Evolutionary conservation across 2,329 filamentous ascomycete genomes (phyloP).

Genomic region (Stagonosporopsis rhizophila): DNA sequence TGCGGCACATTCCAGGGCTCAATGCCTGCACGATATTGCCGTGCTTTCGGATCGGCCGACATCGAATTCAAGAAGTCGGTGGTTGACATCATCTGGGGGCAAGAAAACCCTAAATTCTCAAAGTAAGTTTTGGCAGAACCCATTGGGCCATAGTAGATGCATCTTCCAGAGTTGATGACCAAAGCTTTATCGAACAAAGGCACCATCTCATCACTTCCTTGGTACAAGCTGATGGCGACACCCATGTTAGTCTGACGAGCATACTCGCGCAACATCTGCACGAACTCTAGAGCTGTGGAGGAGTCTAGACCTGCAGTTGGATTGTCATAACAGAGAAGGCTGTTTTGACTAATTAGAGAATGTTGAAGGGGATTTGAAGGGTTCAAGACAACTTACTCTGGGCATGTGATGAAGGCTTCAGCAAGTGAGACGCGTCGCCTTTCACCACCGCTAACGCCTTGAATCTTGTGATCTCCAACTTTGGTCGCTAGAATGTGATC

Average conservation of each 20-base stretch:
- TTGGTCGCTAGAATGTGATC: slow-evolving; percentile 67
- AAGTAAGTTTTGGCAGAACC: slow-evolving; percentile 68
- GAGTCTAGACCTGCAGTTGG: slow-evolving; percentile 46
- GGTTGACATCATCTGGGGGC: slow-evolving; percentile 65
- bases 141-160: slow-evolving; percentile 75
- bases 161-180: slow-evolving; percentile 73
- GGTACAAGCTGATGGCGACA: slow-evolving; percentile 65
- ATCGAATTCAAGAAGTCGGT: slow-evolving; percentile 78
- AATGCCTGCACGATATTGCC: slow-evolving; percentile 50
- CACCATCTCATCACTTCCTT: slow-evolving; percentile 58
- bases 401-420: slow-evolving; percentile 64
- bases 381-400: background rate
- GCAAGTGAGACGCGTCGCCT: slow-evolving; percentile 73
- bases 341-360: slow-evolving; percentile 44
- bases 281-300: slow-evolving; percentile 61
- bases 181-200: slow-evolving; percentile 71
- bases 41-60: slow-evolving; percentile 50
- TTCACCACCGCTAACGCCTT: slow-evolving; percentile 73
- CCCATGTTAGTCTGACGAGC: slow-evolving; percentile 59
- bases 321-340: slow-evolving; percentile 61
- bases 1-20: slow-evolving; percentile 59
- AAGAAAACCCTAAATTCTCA: slow-evolving; percentile 71
- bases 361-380: background rate
- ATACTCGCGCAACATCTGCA: slow-evolving; percentile 58
- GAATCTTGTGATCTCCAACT: slow-evolving; percentile 70